These are phyloP conservation scores for Penicillium paradoxum DNA, from an alignment of 495 filamentous ascomycete species.

Conservation along the genomic window DNA sequence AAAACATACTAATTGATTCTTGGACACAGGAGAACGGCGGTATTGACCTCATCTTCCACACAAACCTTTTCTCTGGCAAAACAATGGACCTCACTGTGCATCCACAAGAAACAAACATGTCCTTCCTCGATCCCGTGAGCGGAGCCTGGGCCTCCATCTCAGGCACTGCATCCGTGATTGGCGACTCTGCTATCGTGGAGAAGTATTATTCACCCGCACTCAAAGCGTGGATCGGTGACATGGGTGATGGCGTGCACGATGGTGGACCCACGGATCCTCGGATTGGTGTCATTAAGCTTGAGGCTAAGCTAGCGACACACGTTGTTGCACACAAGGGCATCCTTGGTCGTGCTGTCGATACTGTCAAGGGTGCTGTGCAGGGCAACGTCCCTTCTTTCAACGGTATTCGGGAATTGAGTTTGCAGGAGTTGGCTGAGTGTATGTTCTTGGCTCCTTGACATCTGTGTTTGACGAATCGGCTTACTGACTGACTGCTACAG, in stretches of 20 bases:
- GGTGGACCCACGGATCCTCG: conserved; percentile 77
- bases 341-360: conserved; percentile 59
- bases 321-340: conserved; percentile 37
- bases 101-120: conserved; percentile 70
- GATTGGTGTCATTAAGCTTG: conserved; percentile 53
- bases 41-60: conserved; percentile 88
- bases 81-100: conserved; percentile 74
- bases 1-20: background rate
- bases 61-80: conserved; percentile 90
- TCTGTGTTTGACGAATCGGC: background rate
- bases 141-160: conserved; percentile 81
- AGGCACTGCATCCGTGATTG: conserved; percentile 62
- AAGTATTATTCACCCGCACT: conserved; percentile 74
- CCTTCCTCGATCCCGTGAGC: conserved; percentile 65
- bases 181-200: conserved; percentile 60
- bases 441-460: conserved; percentile 10
- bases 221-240: conserved; percentile 86
- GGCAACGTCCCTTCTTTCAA: conserved; percentile 71
- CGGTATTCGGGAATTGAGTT: conserved; percentile 69
- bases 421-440: conserved; percentile 57
- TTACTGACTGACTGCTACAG: conserved; percentile 12
- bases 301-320: conserved; percentile 43
- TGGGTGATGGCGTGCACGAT: conserved; percentile 84
- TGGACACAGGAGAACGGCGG: conserved; percentile 61
- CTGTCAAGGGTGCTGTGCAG: conserved; percentile 68